phyloP scores from a whole-genome alignment of 2,329 filamentous ascomycete species.

The Orbilia javanica region DNA sequence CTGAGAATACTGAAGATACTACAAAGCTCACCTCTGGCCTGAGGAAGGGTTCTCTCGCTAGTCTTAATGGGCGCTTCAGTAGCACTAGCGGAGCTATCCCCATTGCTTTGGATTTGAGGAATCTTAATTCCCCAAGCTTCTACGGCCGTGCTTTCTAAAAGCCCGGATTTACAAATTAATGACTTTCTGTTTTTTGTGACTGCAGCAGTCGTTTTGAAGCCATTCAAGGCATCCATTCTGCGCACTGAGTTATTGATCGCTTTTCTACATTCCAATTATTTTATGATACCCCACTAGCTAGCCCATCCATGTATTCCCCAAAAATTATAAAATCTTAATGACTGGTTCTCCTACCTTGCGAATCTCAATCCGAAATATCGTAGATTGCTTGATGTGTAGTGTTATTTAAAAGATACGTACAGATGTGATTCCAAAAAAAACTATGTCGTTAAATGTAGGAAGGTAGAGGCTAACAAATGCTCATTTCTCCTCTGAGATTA shows the following conservation, averaged over 20 bases:
- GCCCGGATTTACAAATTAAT: neutral
- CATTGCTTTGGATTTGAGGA: slow-evolving; percentile 48
- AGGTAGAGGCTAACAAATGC: neutral
- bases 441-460: neutral
- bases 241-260: neutral
- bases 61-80: slow-evolving; percentile 21
- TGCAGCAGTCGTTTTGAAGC: neutral
- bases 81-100: slow-evolving; percentile 45
- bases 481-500: neutral
- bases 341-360: neutral
- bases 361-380: neutral
- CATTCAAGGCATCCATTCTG: neutral
- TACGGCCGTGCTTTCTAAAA: slow-evolving; percentile 51
- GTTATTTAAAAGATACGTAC: no score
- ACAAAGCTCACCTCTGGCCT: neutral
- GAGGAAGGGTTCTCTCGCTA: slow-evolving; percentile 27
- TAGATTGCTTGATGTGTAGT: no score
- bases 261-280: neutral
- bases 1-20: slow-evolving; percentile 19
- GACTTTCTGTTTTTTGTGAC: neutral
- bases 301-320: neutral
- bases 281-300: slow-evolving; percentile 43
- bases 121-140: slow-evolving; percentile 46
- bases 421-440: no score
- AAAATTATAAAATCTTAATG: slow-evolving; percentile 34